Evolutionary conservation across 108 stramenopile species (phyloP).

Genomic region (Bacterosira constricta): DNA sequence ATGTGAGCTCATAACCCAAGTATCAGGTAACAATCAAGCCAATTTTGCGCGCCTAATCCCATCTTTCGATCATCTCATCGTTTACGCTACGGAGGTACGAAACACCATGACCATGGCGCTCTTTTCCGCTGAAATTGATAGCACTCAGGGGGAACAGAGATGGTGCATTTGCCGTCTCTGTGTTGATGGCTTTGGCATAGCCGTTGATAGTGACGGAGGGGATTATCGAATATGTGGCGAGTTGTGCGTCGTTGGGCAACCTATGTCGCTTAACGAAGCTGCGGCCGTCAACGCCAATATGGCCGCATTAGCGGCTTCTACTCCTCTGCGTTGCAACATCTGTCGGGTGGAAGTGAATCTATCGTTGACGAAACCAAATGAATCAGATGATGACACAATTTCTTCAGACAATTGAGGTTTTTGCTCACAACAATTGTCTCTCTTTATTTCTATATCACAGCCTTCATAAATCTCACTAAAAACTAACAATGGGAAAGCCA

Average conservation of each 20-base stretch:
- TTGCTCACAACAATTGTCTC: conserved; percentile 14
- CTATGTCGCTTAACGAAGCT: neutral
- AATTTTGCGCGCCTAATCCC: neutral
- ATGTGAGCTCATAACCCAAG: conserved; percentile 13
- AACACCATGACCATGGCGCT: conserved; percentile 13
- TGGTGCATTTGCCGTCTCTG: conserved; percentile 9
- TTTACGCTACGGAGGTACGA: conserved; percentile 13
- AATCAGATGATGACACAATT: neutral
- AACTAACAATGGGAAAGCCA: conserved; percentile 93
- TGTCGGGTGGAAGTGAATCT: conserved; percentile 8
- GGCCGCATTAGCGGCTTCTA: neutral
- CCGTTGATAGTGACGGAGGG: neutral
- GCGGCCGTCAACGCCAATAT: neutral
- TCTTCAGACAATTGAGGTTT: conserved; percentile 8
- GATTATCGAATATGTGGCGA: conserved; percentile 11
- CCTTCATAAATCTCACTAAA: neutral
- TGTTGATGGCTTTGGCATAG: conserved; percentile 13
- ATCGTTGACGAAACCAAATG: neutral
- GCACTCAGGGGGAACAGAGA: neutral
- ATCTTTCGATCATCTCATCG: neutral
- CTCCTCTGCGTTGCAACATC: conserved; percentile 16
- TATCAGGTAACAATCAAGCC: neutral
- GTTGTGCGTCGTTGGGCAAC: conserved; percentile 5
- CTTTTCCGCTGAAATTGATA: neutral
- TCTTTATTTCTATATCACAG: conserved; percentile 6